A percentile compares a stretch with the other conserved stretches of the same genome.
Conservation (phyloP, 2,329 filamentous ascomycete genomes). For the Myriosclerotinia curreyana region DNA sequence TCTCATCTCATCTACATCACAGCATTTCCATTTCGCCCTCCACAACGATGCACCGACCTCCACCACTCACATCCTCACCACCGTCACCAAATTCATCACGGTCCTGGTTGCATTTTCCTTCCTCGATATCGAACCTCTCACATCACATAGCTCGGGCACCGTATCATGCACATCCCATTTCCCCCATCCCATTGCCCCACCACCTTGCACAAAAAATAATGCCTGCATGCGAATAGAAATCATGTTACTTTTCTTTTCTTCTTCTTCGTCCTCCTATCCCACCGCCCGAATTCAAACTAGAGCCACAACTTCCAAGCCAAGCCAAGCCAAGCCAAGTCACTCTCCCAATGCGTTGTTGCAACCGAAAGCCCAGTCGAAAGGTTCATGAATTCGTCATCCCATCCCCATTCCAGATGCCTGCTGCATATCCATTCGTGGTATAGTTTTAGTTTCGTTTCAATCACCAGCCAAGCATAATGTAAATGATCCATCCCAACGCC, state of each 20-base stretch:
- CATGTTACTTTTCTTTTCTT: background rate
- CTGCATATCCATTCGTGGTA: slow-evolving; percentile 14
- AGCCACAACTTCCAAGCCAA: background rate
- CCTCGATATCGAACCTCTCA: background rate
- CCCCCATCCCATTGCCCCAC: background rate
- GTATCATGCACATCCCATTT: background rate
- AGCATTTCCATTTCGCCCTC: too few relatives aligned
- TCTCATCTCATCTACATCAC: too few relatives aligned
- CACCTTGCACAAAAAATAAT: background rate
- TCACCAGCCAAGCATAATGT: slow-evolving; percentile 14
- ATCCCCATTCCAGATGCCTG: slow-evolving; percentile 10
- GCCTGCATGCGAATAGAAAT: background rate
- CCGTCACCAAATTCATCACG: slow-evolving; percentile 17
- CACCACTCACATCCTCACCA: slow-evolving; percentile 27
- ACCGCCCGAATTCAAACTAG: background rate
- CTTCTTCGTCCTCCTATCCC: background rate
- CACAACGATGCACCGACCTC: too few relatives aligned
- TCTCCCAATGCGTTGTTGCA: background rate
- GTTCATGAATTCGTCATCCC: slow-evolving; percentile 3
- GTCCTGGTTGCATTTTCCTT: background rate
- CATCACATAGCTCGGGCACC: background rate
- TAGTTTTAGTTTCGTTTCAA: slow-evolving; percentile 14
- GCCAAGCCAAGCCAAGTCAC: background rate
- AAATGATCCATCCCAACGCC: slow-evolving; percentile 17
- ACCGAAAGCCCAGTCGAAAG: background rate